Conservation (phyloP, 352 stramenopile genomes). For the Phytophthora palmivora region DNA sequence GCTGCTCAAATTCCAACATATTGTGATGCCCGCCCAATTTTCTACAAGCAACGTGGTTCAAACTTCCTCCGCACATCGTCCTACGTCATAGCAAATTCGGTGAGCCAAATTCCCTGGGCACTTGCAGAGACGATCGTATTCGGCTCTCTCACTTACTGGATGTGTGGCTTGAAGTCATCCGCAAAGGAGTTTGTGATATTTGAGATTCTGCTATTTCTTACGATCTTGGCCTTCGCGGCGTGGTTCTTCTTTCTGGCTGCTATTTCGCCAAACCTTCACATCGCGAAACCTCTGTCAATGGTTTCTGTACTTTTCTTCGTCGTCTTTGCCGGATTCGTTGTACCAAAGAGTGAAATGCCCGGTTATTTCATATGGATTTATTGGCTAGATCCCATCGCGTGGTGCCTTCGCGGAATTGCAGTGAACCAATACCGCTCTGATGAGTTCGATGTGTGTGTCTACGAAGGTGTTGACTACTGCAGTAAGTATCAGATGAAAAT, state of each 20-base stretch:
- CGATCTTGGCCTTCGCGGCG: conserved; percentile 58
- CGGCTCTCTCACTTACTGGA: conserved; percentile 88
- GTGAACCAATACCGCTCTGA: too few relatives aligned
- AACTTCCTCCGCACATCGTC: conserved; percentile 84
- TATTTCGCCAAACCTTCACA: conserved; percentile 42
- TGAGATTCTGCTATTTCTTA: conserved; percentile 46
- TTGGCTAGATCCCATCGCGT: too few relatives aligned
- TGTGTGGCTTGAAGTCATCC: conserved; percentile 60
- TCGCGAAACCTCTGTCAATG: conserved; percentile 68
- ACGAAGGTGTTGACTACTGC: conserved; percentile 55
- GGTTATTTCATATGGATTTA: conserved; percentile 68
- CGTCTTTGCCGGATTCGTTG: conserved; percentile 68
- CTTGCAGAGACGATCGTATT: conserved; percentile 81
- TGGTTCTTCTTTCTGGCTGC: conserved; percentile 70
- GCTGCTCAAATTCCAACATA: too few relatives aligned
- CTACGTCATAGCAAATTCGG: conserved; percentile 69
- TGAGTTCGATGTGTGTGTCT: too few relatives aligned
- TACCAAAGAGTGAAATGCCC: conserved; percentile 61
- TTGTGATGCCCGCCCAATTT: too few relatives aligned
- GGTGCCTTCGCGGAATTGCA: too few relatives aligned
- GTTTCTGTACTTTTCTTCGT: conserved; percentile 67
- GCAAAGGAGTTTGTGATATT: conserved; percentile 44
- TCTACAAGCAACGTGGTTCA: too few relatives aligned
- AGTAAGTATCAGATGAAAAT: conserved; percentile 32
- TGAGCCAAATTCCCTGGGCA: conserved; percentile 55